A percentile compares a stretch with the other conserved stretches of the same genome.
Evolutionary conservation across 2,329 filamentous ascomycete species (phyloP).

Genomic region (Laburnicola sp.): DNA sequence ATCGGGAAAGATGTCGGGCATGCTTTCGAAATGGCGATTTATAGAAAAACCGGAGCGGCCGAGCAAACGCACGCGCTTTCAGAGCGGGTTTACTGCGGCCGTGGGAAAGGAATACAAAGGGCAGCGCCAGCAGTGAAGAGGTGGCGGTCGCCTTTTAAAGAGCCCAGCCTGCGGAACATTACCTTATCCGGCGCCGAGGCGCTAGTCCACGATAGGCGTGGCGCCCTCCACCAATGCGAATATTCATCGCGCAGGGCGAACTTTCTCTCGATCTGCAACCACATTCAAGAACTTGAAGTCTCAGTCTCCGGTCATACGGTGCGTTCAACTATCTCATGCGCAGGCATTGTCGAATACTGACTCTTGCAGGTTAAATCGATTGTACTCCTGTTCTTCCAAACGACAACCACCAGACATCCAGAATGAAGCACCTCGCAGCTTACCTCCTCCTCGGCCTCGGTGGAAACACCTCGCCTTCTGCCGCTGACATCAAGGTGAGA

Average conservation of each 20-base stretch:
- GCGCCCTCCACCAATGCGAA: slow-evolving; percentile 19
- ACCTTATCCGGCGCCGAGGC: slow-evolving; percentile 17
- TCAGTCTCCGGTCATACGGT: slow-evolving; percentile 99
- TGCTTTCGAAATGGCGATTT: slow-evolving; percentile 31
- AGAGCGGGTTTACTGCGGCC: slow-evolving; percentile 22
- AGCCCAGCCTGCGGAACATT: slow-evolving; percentile 6
- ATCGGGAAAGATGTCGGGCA: slow-evolving; percentile 38
- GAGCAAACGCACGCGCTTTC: slow-evolving; percentile 16
- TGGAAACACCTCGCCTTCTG: slow-evolving; percentile 88
- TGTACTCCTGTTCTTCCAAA: slow-evolving; percentile 78
- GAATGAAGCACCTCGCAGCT: slow-evolving; percentile 99
- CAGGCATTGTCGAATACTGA: slow-evolving; percentile 23
- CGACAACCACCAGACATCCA: slow-evolving; percentile 50
- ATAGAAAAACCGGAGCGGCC: slow-evolving; percentile 3
- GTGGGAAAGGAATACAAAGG: slow-evolving; percentile 24
- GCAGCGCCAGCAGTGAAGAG: slow-evolving; percentile 10
- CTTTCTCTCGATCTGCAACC: slow-evolving; percentile 36
- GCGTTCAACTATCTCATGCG: slow-evolving; percentile 5
- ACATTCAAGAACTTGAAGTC: slow-evolving; percentile 78
- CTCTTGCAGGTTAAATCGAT: slow-evolving; percentile 71
- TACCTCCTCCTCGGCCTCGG: slow-evolving; percentile 96
- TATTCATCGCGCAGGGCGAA: slow-evolving; percentile 23
- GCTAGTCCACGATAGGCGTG: slow-evolving; percentile 10
- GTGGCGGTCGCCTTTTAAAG: slow-evolving; percentile 24
- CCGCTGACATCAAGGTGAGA: slow-evolving; percentile 67